phyloP scores from a whole-genome alignment of 2,329 filamentous ascomycete genomes.

The Fusarium sp. region DNA sequence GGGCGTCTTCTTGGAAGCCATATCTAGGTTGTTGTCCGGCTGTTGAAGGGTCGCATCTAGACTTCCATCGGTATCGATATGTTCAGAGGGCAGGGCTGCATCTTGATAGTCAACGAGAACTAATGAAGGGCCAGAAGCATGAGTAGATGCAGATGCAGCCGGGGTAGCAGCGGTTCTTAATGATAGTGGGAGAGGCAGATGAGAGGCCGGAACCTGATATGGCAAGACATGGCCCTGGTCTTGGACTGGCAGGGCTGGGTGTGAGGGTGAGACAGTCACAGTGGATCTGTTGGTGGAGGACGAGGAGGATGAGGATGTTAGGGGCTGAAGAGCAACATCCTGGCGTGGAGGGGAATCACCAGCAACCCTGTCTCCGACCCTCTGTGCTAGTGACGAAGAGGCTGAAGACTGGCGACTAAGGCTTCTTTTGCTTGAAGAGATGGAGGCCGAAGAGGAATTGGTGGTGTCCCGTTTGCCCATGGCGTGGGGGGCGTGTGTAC shows the following conservation, averaged over 20 bases:
- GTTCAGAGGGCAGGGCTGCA: slow-evolving; percentile 26
- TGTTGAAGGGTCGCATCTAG: slow-evolving; percentile 46
- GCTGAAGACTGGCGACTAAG: slow-evolving; percentile 43
- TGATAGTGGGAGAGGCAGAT: slow-evolving; percentile 41
- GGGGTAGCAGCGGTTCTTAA: slow-evolving; percentile 43
- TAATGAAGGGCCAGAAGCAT: neutral
- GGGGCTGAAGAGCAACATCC: slow-evolving; percentile 52
- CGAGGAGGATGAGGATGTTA: slow-evolving; percentile 46
- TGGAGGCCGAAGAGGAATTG: slow-evolving; percentile 28
- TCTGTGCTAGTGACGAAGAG: slow-evolving; percentile 42
- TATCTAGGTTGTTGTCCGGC: slow-evolving; percentile 45
- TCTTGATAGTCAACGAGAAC: slow-evolving; percentile 16
- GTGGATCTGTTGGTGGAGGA: slow-evolving; percentile 48
- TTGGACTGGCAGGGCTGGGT: slow-evolving; percentile 33
- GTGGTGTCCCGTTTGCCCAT: slow-evolving; percentile 46
- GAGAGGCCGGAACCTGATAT: slow-evolving; percentile 43
- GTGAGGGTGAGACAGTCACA: slow-evolving; percentile 47
- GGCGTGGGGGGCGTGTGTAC: slow-evolving; percentile 36
- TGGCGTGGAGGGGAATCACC: slow-evolving; percentile 45
- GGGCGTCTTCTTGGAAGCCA: slow-evolving; percentile 56
- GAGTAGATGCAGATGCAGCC: slow-evolving; percentile 20
- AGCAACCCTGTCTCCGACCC: slow-evolving; percentile 44
- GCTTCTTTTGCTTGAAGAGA: slow-evolving; percentile 40
- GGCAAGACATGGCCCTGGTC: slow-evolving; percentile 48
- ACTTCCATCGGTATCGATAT: slow-evolving; percentile 23